Percentiles rank a stretch among this genome's conserved stretches.
phyloP scores from a whole-genome alignment of 805 yeast genomes.

The Phaffomyces thermotolerans region DNA sequence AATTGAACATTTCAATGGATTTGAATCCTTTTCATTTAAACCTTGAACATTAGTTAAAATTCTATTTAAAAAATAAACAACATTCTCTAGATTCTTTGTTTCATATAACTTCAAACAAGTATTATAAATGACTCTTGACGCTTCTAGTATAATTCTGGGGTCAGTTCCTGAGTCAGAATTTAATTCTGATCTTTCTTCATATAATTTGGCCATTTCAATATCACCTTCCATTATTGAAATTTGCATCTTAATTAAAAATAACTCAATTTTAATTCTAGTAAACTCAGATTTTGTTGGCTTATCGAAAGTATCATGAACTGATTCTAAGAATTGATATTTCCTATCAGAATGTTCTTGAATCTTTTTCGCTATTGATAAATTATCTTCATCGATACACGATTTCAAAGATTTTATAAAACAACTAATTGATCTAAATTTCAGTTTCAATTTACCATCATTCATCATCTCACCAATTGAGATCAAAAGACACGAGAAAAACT shows the following conservation, averaged over 20 bases:
- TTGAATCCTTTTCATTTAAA: conserved; percentile 12
- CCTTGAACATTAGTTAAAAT: conserved; percentile 9
- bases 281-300: conserved; percentile 7
- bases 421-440: conserved; percentile 25
- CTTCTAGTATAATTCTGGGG: conserved; percentile 20
- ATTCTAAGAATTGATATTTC: conserved; percentile 19
- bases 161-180: conserved; percentile 14
- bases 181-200: conserved; percentile 25
- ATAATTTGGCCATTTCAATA: conserved; percentile 28
- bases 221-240: conserved; percentile 25
- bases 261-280: conserved; percentile 21
- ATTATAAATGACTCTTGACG: conserved; percentile 29
- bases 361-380: conserved; percentile 13
- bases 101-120: conserved; percentile 19
- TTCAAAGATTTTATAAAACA: conserved; percentile 27
- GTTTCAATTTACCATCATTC: conserved; percentile 13
- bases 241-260: conserved; percentile 27
- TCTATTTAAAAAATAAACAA: conserved; percentile 15
- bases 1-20: conserved; percentile 18
- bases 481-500: conserved; percentile 26
- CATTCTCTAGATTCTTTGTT: conserved; percentile 5
- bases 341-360: conserved; percentile 27
- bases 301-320: conserved; percentile 4
- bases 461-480: conserved; percentile 27
- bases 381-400: conserved; percentile 22